These are phyloP conservation scores for Fusarium lyarnte DNA, from an alignment of 2,329 filamentous ascomycete species.

Conservation along the genomic window DNA sequence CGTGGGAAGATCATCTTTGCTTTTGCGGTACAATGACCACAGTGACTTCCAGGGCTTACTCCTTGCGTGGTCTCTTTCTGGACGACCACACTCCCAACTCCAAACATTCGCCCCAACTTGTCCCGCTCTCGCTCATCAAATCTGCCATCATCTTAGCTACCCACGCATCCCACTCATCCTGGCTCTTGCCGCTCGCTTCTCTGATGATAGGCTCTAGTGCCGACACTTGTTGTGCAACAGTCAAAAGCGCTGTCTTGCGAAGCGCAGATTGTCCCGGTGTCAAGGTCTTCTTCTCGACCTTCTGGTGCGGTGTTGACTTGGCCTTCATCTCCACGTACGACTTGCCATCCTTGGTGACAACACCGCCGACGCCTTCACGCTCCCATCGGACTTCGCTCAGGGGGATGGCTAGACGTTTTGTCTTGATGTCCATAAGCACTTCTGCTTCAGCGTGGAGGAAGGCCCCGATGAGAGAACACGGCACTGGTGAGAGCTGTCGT, in stretches of 20 bases:
- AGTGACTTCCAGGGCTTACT: conserved; percentile 4
- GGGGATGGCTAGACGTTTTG: conserved; percentile 84
- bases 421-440: conserved; percentile 72
- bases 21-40: conserved; percentile 13
- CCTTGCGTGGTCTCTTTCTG: conserved; percentile 66
- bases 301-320: conserved; percentile 53
- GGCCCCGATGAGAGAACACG: conserved; percentile 81
- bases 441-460: conserved; percentile 84
- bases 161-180: conserved; percentile 94
- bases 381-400: conserved; percentile 89
- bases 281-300: conserved; percentile 61
- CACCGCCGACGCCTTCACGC: conserved; percentile 74
- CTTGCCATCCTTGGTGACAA: conserved; percentile 68
- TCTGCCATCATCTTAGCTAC: conserved; percentile 87
- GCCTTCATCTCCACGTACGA: conserved; percentile 66
- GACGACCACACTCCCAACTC: conserved; percentile 89
- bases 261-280: conserved; percentile 77
- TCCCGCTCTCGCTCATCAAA: conserved; percentile 80
- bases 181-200: conserved; percentile 84
- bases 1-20: conserved; percentile 19
- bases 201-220: conserved; percentile 84
- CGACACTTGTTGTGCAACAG: conserved; percentile 84
- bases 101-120: conserved; percentile 85
- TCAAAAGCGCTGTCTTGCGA: conserved; percentile 81
- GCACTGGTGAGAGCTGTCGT: conserved; percentile 75